Evolutionary conservation across 345 rosid genomes (phyloP), one percentile per base, ranked within the genome.

Genomic region (Eucalyptus paniculata): DNA sequence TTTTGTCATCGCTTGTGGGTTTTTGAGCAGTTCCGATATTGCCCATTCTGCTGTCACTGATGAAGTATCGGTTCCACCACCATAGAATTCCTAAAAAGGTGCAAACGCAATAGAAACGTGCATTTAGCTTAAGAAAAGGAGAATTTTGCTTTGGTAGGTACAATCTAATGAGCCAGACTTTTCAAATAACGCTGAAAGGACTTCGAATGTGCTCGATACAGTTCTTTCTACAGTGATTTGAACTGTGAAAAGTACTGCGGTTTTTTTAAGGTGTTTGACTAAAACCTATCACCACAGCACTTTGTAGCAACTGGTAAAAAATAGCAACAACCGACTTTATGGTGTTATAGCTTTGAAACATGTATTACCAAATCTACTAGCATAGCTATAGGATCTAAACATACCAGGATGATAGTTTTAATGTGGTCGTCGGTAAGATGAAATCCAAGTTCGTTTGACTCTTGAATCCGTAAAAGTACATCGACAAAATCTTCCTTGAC

Each of bases 21-120:
- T 86, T n/a, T 69, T 91, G 15, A 88, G 30, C 51, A 93, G 24
- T 65, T 91, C 92, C 2, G 93, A 87, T 89, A 92, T 89, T 32
- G 91, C 91, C 93, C 94, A 91, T 9, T 80, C 89, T 50, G 90
- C 34, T 1, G 89, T 56, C 26, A 86, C 21, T 4, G 90, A 37
- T 3, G 89, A 81, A 30, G 93, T 91, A 34, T 60, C 88, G 9
- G 86, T 89, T 49, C 92, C 91, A 86, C 86, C 91, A 72, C n/a
- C 34, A 86, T 86, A 50, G 53, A 86, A 37, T 80, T 92, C 90
- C 88, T 90, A 34, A n/a, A 16, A 67, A n/a, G 40, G 77, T 67
- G 40, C 40, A 67, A n/a, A 67, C 40, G 17, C 34, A 67, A 67
- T 17, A 67, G 77, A 67, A 65, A 67, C 77, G 5, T 13, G 77